Percentiles rank a stretch among this genome's conserved stretches.
Evolutionary conservation across 1,284 basidiomycete genomes (phyloP).

Genomic region (Moesziomyces antarcticus): DNA sequence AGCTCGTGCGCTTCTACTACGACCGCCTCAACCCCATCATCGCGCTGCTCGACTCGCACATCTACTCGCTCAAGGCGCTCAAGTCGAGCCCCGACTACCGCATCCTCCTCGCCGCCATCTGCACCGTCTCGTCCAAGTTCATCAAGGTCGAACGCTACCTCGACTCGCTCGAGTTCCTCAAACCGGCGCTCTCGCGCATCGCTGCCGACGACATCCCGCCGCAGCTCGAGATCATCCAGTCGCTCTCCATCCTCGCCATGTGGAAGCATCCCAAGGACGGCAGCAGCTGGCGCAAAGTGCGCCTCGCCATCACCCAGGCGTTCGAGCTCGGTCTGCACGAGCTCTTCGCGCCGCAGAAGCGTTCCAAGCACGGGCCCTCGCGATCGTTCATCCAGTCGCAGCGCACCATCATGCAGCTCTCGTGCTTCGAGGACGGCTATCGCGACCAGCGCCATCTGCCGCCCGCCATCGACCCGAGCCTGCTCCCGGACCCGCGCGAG

Average conservation of each 20-base stretch:
- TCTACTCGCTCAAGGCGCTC: constrained; percentile 73
- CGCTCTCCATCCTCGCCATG: constrained; percentile 84
- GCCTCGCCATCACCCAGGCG: constrained; percentile 65
- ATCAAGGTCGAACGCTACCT: constrained; percentile 74
- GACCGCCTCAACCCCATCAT: constrained; percentile 55
- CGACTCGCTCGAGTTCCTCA: constrained; percentile 71
- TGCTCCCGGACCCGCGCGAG: constrained; percentile 45
- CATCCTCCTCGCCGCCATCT: constrained; percentile 81
- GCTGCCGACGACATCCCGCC: constrained; percentile 75
- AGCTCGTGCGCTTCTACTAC: constrained; percentile 45
- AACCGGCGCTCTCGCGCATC: constrained; percentile 75
- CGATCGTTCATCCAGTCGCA: constrained; percentile 48
- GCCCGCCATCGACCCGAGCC: constrained; percentile 46
- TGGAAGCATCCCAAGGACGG: constrained; percentile 75
- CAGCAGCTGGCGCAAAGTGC: constrained; percentile 68
- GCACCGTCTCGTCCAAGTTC: constrained; percentile 86
- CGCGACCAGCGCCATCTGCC: constrained; percentile 49
- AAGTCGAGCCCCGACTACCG: constrained; percentile 75
- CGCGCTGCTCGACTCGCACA: constrained; percentile 66
- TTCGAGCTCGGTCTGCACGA: constrained; percentile 67
- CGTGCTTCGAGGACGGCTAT: constrained; percentile 52
- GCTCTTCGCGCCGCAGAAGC: constrained; percentile 44
- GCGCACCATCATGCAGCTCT: constrained; percentile 44
- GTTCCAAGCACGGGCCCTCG: constrained; percentile 39
- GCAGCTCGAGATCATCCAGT: constrained; percentile 82